Percentiles rank a stretch among this genome's conserved stretches.
Evolutionary conservation across 768 basidiomycete species (phyloP).

Genomic region (Chalciporus piperatus): DNA sequence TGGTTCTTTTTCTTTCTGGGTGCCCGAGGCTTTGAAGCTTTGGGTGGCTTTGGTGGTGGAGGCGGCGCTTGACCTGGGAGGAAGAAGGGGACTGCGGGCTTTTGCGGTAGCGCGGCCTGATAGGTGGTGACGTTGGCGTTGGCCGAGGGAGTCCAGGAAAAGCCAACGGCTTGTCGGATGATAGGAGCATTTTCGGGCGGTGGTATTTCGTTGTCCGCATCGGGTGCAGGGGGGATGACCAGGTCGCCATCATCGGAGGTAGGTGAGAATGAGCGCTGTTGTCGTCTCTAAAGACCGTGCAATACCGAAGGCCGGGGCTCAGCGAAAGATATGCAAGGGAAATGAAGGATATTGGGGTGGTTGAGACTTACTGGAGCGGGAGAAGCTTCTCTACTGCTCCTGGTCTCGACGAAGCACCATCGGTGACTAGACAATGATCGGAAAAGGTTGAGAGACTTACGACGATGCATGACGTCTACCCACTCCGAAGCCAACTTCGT

Average conservation of each 20-base stretch:
- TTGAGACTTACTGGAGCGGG: constrained; percentile 40
- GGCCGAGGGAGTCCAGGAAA: constrained; percentile 36
- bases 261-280: constrained; percentile 51
- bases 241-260: constrained; percentile 48
- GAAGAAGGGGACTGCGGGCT: constrained; percentile 33
- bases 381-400: constrained; percentile 59
- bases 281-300: constrained; percentile 35
- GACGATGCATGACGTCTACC: constrained; percentile 39
- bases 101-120: constrained; percentile 23
- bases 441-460: constrained; percentile 25
- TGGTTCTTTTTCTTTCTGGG: constrained; percentile 33
- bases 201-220: constrained; percentile 43
- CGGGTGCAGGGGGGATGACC: constrained; percentile 36
- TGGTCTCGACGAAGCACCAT: constrained; percentile 22
- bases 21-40: constrained; percentile 24
- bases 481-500: constrained; percentile 20
- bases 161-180: constrained; percentile 59
- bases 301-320: neutral
- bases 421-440: constrained; percentile 3
- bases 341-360: neutral
- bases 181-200: constrained; percentile 47
- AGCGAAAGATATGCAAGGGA: neutral
- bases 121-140: constrained; percentile 30
- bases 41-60: constrained; percentile 21
- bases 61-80: constrained; percentile 52